These are phyloP conservation scores for Cordyceps militaris DNA, from an alignment of 2,329 filamentous ascomycete genomes.

Conservation along the genomic window DNA sequence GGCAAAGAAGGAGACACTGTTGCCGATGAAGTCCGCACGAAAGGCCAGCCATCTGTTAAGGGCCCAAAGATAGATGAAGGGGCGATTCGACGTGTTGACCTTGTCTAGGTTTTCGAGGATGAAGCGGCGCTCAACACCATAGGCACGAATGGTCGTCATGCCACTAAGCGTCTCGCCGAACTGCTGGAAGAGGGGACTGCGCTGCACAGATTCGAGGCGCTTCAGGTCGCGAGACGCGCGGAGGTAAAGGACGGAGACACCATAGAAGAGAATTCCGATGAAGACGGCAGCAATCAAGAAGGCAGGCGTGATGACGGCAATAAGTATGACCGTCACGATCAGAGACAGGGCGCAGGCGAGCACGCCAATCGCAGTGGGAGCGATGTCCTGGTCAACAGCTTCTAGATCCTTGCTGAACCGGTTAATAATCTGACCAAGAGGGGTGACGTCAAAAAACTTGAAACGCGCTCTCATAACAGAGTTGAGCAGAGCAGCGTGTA, in stretches of 20 bases:
- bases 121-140: conserved; percentile 88
- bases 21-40: conserved; percentile 82
- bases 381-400: conserved; percentile 90
- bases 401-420: conserved; percentile 97
- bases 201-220: conserved; percentile 85
- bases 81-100: conserved; percentile 85
- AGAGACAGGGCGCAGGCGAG: conserved; percentile 60
- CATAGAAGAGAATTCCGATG: conserved; percentile 75
- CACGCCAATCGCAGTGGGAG: conserved; percentile 76
- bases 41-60: conserved; percentile 95
- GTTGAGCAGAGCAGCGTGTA: conserved; percentile 73
- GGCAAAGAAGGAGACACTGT: conserved; percentile 87
- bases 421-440: conserved; percentile 94
- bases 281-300: conserved; percentile 84
- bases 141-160: conserved; percentile 94
- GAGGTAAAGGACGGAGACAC: conserved; percentile 83
- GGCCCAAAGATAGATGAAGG: conserved; percentile 94
- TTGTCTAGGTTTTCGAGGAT: conserved; percentile 82
- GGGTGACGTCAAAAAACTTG: conserved; percentile 95
- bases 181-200: conserved; percentile 93
- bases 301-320: conserved; percentile 79
- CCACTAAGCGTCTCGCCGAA: conserved; percentile 93
- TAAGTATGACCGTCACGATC: conserved; percentile 78
- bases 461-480: conserved; percentile 85
- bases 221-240: conserved; percentile 92